Conservation (phyloP, 129 eudicot genomes). For the Apium graveolens region DNA sequence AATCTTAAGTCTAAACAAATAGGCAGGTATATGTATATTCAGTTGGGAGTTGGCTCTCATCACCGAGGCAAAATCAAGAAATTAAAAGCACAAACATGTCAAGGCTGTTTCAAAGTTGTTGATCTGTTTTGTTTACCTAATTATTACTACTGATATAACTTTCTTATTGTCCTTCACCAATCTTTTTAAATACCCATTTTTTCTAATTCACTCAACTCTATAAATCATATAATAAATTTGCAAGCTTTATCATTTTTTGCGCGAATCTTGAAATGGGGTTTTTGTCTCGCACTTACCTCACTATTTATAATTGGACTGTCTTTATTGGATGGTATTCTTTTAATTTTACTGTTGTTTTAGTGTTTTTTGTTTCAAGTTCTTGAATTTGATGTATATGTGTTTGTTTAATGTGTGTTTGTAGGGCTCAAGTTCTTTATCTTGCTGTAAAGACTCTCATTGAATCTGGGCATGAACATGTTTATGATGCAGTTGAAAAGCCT, state of each 20-base stretch:
- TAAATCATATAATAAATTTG: neutral
- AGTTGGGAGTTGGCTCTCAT: neutral
- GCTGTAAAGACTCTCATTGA: slow-evolving; percentile 60
- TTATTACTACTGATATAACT: slow-evolving; percentile 1
- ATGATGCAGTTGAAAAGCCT: slow-evolving; percentile 73
- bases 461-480: slow-evolving; percentile 66
- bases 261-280: slow-evolving; percentile 29
- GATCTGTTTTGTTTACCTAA: slow-evolving; percentile 45
- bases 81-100: neutral
- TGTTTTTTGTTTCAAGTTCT: neutral
- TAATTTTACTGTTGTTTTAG: neutral
- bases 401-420: slow-evolving; percentile 11
- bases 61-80: neutral
- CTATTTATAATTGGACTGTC: slow-evolving; percentile 72
- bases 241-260: neutral
- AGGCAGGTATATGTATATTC: too few species aligned
- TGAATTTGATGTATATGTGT: neutral
- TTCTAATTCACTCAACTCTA: neutral
- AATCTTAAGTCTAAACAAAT: too few species aligned
- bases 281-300: slow-evolving; percentile 51
- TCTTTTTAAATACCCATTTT: slow-evolving; percentile 17
- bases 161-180: neutral
- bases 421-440: slow-evolving; percentile 73
- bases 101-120: slow-evolving; percentile 9
- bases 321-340: slow-evolving; percentile 60